Evolutionary conservation across 1,284 basidiomycete genomes (phyloP), one percentile per base, ranked within the genome.

Genomic region (Trametes sp.): DNA sequence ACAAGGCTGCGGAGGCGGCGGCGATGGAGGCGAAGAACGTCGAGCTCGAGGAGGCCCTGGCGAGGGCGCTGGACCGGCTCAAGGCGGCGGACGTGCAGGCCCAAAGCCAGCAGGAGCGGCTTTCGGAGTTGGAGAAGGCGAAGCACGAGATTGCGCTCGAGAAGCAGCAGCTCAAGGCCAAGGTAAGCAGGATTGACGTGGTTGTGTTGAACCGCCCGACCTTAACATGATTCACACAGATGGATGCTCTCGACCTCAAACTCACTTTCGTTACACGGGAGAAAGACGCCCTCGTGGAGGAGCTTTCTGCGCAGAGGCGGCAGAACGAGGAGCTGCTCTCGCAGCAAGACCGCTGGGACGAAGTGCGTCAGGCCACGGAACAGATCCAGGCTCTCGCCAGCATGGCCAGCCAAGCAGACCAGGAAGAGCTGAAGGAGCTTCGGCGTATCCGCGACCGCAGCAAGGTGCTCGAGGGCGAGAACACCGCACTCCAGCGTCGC

Each of bases 271-370:
- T 81, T 10, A 77, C 74, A 26, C 84, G 83, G 29, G 92, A 93
- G 69, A 88, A 86, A 70, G 88, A 91, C 10, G 74, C 82, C 13
- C 77, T 84, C 0, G 71, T 77, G 9, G 82, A 85, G 53, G 79
- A 84, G 26, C 76, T 89, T 7, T 75, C 76, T 26, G 65, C 75
- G 21, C 79, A 92, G 46, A 86, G 85, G 70, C 82, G 80, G 69
- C 86, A 90, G 55, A 80, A 87, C 60, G 86, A 90, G 51, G 77
- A 81, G 28, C 76, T 91, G 24, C 61, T 80, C 6, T 76, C 83
- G 24, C 88, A 92, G 64, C 86, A 90, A 70, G 80, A 73, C 36
- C 85, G 89, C 59, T 92, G 89, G 90, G 89, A 91, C 28, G 84
- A 87, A 48, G 79, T 93, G 23, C 87, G 82, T 38, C 84, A 83